Evolutionary conservation across 192 early-diverging fungal genomes (phyloP), one percentile per base, ranked within the genome.

Genomic region (Spizellomyces punctatus): DNA sequence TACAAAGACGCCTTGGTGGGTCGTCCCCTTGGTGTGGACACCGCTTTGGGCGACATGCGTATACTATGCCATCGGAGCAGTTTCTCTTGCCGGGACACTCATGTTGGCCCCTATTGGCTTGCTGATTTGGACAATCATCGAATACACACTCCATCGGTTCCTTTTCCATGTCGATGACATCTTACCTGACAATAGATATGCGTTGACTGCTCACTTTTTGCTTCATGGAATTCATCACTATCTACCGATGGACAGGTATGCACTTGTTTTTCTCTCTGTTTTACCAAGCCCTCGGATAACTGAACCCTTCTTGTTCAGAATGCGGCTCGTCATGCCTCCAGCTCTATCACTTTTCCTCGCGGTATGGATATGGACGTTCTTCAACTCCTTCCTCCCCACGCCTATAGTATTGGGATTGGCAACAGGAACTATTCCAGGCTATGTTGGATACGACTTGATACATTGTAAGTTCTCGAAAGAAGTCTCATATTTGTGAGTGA

Each of bases 281-380:
- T 56, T 44, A 27, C n/a, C 10, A 64, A 5, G 4, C 8, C 22
- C 54, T 22, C 8, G 6, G 22, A 12, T 21, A 16, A 46, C 45
- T 74, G 42, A 46, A 21, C 44, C 61, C 21, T 59, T 81, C 46
- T 68, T 64, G 41, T 54, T 21, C 73, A 92, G 90, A 76, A 72
- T 95, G 81, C 90, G 96, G 9, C 89, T 98, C n/a, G 96, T 98
- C 6, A 95, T 96, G 93, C 96, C 96, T 10, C 95, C 96, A 21
- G 92, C 89, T 19, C 87, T 98, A 43, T 89, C 81, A 0, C 71
- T 92, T 44, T 76, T 82, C 9, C 81, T 98, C n/a, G 85, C 89
- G 4, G 64, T 78, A 58, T 91, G 89, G 59, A 76, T 93, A 54
- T 91, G 68, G 71, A 65, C 36, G 43, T 79, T 69, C 71, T 79